Percentiles rank a stretch among this genome's conserved stretches.
Conservation (phyloP, 1,284 basidiomycete species). For the Ganoderma sp. region DNA sequence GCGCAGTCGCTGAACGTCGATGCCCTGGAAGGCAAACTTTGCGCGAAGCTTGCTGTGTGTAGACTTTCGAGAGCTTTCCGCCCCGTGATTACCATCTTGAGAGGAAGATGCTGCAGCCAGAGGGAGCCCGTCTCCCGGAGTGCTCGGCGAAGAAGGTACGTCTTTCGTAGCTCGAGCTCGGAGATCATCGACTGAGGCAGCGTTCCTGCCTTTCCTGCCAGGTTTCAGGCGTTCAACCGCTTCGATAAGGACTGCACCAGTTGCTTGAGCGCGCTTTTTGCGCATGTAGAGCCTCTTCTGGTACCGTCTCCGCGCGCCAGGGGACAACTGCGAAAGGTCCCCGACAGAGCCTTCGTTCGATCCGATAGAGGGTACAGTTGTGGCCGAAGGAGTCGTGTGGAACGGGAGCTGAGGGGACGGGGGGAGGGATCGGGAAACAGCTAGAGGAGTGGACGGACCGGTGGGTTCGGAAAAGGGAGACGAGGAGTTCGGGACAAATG, state of each 20-base stretch:
- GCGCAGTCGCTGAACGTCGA: conserved; percentile 51
- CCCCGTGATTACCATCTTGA: conserved; percentile 9
- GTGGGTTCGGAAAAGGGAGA: background rate
- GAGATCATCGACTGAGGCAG: conserved; percentile 4
- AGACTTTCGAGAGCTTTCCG: conserved; percentile 46
- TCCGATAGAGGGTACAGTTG: background rate
- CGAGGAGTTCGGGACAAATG: background rate
- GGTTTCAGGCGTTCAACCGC: conserved; percentile 49
- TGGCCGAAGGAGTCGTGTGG: background rate
- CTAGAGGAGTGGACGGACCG: conserved; percentile 6
- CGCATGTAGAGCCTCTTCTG: conserved; percentile 76
- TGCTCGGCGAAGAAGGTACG: background rate
- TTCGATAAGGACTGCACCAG: conserved; percentile 45
- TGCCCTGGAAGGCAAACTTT: conserved; percentile 47
- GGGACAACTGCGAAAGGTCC: conserved; percentile 40
- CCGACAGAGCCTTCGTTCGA: conserved; percentile 11
- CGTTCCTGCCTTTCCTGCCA: conserved; percentile 47
- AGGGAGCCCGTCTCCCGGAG: background rate
- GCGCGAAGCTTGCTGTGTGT: conserved; percentile 51
- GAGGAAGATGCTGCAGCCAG: background rate
- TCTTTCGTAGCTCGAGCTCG: background rate
- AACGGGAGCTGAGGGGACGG: background rate
- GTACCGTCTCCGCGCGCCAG: conserved; percentile 58
- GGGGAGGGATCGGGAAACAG: conserved; percentile 4
- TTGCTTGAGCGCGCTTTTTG: conserved; percentile 61